Evolutionary conservation across 345 rosid species (phyloP), one percentile per base, ranked within the genome.

Genomic region (Litchi chinensis): DNA sequence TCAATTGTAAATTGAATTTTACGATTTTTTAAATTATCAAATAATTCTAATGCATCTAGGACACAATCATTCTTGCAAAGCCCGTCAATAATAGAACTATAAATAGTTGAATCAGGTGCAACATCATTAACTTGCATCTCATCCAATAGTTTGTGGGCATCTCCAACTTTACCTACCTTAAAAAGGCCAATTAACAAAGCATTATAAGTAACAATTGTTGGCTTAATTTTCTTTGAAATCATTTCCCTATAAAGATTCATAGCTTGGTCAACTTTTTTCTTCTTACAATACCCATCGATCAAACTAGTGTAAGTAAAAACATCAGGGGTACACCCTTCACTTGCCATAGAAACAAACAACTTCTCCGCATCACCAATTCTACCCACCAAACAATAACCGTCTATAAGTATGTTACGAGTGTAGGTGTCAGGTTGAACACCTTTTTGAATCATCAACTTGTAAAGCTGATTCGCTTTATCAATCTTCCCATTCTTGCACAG

Each of bases 261-360:
- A 6, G 76, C 76, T 56, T 32, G 65, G 0, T 73, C 65, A 5
- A 37, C 68, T 22, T 48, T 73, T 50, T 5, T 28, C 3, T 18
- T 73, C 11, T 62, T 73, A 9, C 54, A n/a, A 74, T 43, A 74
- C 8, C 77, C 68, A 63, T 74, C 52, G 5, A 74, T 74, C 69
- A 74, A 22, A 12, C 46, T 40, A 43, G 10, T 65, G 69, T 32
- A 65, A 39, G 8, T 65, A 65, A 65, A 9, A 12, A 65, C 69
- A 37, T 65, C 0, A 15, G 69, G 69, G 0, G 1, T 13, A 39
- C 69, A 65, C 43, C 69, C 44, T 0, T 13, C 2, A 28, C 18
- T 65, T 39, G 43, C 8, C 69, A 32, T 28, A 6, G 21, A 65
- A 65, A 7, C 44, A 37, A 65, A 65, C 44, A 65, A 32, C 8